phyloP scores from a whole-genome alignment of 768 basidiomycete genomes.

The Leccinellum albellum region DNA sequence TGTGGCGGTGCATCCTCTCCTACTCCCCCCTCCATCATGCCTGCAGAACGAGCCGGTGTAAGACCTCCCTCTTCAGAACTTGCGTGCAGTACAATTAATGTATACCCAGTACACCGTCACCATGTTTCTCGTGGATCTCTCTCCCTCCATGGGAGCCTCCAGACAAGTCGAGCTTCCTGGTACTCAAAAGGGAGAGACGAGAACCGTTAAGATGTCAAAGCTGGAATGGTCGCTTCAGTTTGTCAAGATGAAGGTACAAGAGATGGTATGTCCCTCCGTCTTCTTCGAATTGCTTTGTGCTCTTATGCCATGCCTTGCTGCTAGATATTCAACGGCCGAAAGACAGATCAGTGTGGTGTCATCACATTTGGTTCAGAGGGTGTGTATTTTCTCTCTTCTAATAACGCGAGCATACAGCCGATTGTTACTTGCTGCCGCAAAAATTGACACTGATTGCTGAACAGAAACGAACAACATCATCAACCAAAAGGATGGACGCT shows the following conservation, averaged over 20 bases:
- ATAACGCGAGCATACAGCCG: not conserved
- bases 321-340: slow-evolving; percentile 86
- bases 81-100: not conserved
- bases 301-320: not conserved
- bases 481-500: slow-evolving; percentile 59
- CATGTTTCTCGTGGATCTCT: slow-evolving; percentile 87
- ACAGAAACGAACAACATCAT: slow-evolving; percentile 66
- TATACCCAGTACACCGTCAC: slow-evolving; percentile 64
- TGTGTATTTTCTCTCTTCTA: slow-evolving; percentile 15
- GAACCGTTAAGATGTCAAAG: slow-evolving; percentile 62
- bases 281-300: not conserved
- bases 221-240: slow-evolving; percentile 82
- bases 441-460: not conserved
- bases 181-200: slow-evolving; percentile 48
- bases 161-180: slow-evolving; percentile 54
- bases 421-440: not conserved
- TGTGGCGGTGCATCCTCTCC: slow-evolving; percentile 7
- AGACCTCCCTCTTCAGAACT: slow-evolving; percentile 18
- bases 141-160: slow-evolving; percentile 74
- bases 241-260: slow-evolving; percentile 86
- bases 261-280: slow-evolving; percentile 58
- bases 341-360: slow-evolving; percentile 93
- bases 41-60: slow-evolving; percentile 78
- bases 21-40: slow-evolving; percentile 45
- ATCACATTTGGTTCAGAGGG: slow-evolving; percentile 84